These are phyloP conservation scores for Chlorella ohadii DNA, from an alignment of 139 green algal species.

Conservation along the genomic window DNA sequence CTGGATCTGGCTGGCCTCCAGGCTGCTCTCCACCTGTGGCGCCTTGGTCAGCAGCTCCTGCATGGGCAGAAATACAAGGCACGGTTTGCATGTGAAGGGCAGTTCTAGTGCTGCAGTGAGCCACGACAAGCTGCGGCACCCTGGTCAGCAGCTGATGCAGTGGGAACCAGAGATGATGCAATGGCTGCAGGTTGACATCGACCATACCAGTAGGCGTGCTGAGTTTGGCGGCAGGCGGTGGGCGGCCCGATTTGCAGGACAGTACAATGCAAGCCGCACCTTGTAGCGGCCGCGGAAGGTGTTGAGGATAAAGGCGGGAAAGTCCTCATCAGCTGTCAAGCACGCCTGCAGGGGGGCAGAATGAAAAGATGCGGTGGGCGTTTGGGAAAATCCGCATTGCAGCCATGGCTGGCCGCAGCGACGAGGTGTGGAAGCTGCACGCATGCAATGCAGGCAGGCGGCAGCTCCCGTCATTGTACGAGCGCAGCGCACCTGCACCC, in stretches of 20 bases:
- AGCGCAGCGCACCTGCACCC: too few relatives aligned
- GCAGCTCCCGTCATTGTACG: too few relatives aligned
- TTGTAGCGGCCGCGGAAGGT: conserved; percentile 58
- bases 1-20: conserved; percentile 44
- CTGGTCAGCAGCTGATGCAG: too few relatives aligned
- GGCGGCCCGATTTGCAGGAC: not conserved
- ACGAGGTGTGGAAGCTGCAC: too few relatives aligned
- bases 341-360: conserved; percentile 10
- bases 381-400: too few relatives aligned
- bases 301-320: conserved; percentile 47
- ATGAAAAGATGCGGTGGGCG: not conserved
- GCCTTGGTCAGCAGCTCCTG: conserved; percentile 60
- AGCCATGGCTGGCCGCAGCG: too few relatives aligned
- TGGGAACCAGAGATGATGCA: not conserved
- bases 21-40: conserved; percentile 46
- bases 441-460: too few relatives aligned
- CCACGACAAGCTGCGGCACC: too few relatives aligned
- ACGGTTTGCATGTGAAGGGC: too few relatives aligned
- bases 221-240: too few relatives aligned
- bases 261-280: not conserved
- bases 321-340: conserved; percentile 31
- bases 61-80: not conserved
- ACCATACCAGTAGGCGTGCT: not conserved
- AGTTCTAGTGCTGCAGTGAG: too few relatives aligned
- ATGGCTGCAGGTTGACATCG: not conserved